Base-by-base conservation (phyloP, 768 basidiomycete genomes). In the Leccinum arenicola region DNA sequence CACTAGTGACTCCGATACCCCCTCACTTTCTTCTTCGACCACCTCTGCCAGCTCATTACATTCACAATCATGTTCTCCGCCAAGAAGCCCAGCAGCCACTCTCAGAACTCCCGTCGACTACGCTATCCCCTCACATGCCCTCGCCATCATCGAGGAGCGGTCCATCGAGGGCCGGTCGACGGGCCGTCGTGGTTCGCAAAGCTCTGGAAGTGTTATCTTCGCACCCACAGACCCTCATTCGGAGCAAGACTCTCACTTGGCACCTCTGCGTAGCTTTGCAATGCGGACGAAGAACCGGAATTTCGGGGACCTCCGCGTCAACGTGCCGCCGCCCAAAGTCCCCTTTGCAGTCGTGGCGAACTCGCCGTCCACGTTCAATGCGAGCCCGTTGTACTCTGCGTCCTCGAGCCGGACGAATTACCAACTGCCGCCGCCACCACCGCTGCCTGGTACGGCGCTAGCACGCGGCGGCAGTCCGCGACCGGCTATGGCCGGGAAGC, bases 1-100 rank as follows among this genome's bases (percentile, higher is more conserved):
- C 45, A 55, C 66, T 19, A 73, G 75, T 55, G 77, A 77, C 58
- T 78, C 77, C 52, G 79, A 81, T 58, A 77, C 76, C n/a, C 80
- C 80, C n/a, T 80, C 82, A 10, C 71, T 83, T 52, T 71, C 75
- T 31, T 78, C 78, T 52, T 80, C 77, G 29, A 70, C 63, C 45
- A 69, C 67, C 8, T 79, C 78, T 2, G 68, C 64, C 57, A 77
- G 76, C 54, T 79, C 78, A 4, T 66, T 67, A 3, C 71, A 67
- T 52, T 77, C 75, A 3, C 69, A 65, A 23, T 61, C 67, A 52
- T 61, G 63, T 69, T 64, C 62, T 61, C 78, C 70, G 7, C 76
- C 75, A 8, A 61, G 70, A 36, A 77, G 73, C 56, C 73, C 69
- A 21, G 72, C 69, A 21, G 72, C 63, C 8, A 68, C 67, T 59